Percentiles rank a stretch among this genome's conserved stretches.
Evolutionary conservation across 1,139 yeast species (phyloP).

Genomic region (Meyerozyma smithsonii): DNA sequence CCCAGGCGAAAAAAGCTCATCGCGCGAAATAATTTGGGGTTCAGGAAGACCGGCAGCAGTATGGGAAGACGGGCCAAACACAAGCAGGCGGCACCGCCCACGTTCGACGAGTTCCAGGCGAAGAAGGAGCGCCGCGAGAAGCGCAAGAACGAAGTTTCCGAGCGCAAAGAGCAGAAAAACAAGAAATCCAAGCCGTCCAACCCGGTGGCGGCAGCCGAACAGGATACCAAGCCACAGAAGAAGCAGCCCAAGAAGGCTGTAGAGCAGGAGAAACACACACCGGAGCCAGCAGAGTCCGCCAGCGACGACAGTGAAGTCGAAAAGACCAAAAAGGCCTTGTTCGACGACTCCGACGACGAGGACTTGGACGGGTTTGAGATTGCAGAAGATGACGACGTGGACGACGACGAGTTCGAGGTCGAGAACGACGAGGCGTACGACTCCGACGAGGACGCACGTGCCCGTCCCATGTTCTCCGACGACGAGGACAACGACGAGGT

Average conservation of each 20-base stretch:
- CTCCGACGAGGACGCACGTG: conserved; percentile 54
- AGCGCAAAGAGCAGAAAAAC: not conserved
- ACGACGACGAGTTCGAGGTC: conserved; percentile 54
- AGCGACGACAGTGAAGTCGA: conserved; percentile 12
- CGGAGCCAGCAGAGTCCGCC: conserved; percentile 18
- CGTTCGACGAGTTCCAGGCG: conserved; percentile 74
- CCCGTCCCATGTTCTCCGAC: conserved; percentile 81
- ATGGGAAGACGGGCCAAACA: conserved; percentile 94
- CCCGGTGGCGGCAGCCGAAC: conserved; percentile 7
- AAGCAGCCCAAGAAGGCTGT: conserved; percentile 19
- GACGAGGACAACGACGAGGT: conserved; percentile 75
- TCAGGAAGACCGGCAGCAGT: conserved; percentile 6
- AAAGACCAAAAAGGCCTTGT: conserved; percentile 61
- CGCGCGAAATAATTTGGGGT: not conserved
- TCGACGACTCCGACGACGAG: conserved; percentile 64
- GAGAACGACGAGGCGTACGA: conserved; percentile 46
- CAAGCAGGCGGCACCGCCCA: conserved; percentile 88
- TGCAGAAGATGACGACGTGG: conserved; percentile 23
- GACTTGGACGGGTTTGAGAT: conserved; percentile 43
- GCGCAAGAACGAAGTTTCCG: conserved; percentile 14
- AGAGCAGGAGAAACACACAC: conserved; percentile 14
- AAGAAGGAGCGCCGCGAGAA: conserved; percentile 47
- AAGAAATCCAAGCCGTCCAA: conserved; percentile 13
- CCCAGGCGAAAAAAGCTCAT: conserved; percentile 2
- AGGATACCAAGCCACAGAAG: conserved; percentile 20